Base-by-base conservation (phyloP, 495 filamentous ascomycete species). In the Aspergillus mulundensis region DNA sequence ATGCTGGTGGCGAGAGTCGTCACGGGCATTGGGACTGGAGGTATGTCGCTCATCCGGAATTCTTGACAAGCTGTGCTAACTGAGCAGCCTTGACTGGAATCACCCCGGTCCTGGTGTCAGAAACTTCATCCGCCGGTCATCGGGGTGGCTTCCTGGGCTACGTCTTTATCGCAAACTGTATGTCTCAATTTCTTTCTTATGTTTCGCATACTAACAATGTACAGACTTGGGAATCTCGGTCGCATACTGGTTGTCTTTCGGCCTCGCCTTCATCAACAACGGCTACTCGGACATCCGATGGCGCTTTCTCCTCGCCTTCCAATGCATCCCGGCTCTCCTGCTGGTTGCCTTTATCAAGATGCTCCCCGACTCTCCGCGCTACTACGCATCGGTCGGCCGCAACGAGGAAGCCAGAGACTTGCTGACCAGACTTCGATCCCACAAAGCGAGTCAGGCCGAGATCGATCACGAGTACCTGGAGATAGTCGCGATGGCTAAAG, bases 241-340 rank as follows among this genome's bases (percentile, higher is more conserved):
- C 25, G 82, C 83, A 7, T 85, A 86, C 66, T 86, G 82, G 83
- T 70, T 85, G 54, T 78, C 79, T 18, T 85, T 83, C 57, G 79
- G 81, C 39, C 68, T 84, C 41, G 71, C 80, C 12, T 80, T 77
- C 52, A 66, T 82, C 57, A 61, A 81, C 49, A 63, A 76, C 50
- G 78, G 76, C 21, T 73, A 78, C 53, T 73, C 74, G 14, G 70
- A 76, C 36, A 64, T 84, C 41, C 62, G 79, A 62, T 81, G 80
- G 80, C 70, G 81, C 4, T 81, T 84, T 34, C 64, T 79, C 8
- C 72, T 85, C 4, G 81, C 79, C 1, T 78, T 82, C 57, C 78
- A 81, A 56, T 77, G 75, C 53, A 62, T 82, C 36, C 81, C 81
- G 7, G 80, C 82, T 5, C 55, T 84, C 1, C 49, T 81, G 12